phyloP scores from a whole-genome alignment of 192 early-diverging fungal genomes.

The Helicostylum pulchrum region DNA sequence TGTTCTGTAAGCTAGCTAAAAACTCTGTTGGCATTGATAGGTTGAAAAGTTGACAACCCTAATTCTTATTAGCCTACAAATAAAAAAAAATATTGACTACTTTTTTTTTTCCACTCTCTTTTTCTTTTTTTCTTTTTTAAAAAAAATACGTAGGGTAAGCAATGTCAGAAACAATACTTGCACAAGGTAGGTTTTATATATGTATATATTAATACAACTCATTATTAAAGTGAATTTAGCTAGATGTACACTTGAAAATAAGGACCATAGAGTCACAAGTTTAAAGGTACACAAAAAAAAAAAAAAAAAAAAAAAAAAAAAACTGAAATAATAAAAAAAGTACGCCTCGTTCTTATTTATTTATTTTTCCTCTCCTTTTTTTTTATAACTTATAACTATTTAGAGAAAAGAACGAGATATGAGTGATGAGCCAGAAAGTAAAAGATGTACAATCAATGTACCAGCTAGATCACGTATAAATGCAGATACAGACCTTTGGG shows the following conservation, averaged over 20 bases:
- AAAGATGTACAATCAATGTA: too few relatives aligned
- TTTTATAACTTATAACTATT: too few relatives aligned
- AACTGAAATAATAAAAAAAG: background rate
- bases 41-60: too few relatives aligned
- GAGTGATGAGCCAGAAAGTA: too few relatives aligned
- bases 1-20: too few relatives aligned
- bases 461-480: background rate
- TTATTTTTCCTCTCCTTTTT: background rate
- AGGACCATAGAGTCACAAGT: slow-evolving; percentile 2
- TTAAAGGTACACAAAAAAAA: background rate
- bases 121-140: background rate
- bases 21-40: too few relatives aligned
- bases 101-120: too few relatives aligned
- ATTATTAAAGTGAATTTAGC: background rate
- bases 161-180: background rate
- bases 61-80: too few relatives aligned
- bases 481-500: background rate
- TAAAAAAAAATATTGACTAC: background rate
- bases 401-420: too few relatives aligned
- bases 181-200: background rate
- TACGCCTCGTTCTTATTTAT: background rate
- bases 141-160: background rate
- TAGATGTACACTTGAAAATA: background rate
- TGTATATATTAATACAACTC: background rate
- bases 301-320: background rate